These are phyloP conservation scores for Neurospora sp. DNA, from an alignment of 495 filamentous ascomycete species.

Conservation along the genomic window DNA sequence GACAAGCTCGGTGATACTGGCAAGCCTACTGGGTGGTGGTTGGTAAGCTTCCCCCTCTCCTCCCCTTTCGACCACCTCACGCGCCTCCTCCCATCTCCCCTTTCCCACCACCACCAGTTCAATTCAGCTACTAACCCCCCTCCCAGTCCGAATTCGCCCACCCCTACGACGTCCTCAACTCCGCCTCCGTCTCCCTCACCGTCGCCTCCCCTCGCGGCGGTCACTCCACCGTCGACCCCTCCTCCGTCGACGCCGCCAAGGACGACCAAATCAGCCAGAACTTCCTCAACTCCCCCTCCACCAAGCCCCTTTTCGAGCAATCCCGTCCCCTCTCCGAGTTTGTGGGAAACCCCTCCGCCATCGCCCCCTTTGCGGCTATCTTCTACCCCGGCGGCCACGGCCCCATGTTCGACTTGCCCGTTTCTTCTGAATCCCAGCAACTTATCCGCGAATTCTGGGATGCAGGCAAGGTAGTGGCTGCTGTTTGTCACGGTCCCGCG, in stretches of 20 bases:
- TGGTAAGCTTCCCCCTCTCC: slow-evolving; percentile 28
- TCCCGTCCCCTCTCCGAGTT: slow-evolving; percentile 45
- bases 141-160: slow-evolving; percentile 60
- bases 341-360: slow-evolving; percentile 45
- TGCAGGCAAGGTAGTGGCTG: slow-evolving; percentile 51
- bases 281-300: slow-evolving; percentile 38
- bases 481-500: slow-evolving; percentile 60
- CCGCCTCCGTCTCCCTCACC: slow-evolving; percentile 42
- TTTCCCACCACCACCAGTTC: not conserved
- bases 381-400: slow-evolving; percentile 72
- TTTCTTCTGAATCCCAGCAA: slow-evolving; percentile 38
- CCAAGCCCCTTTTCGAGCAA: slow-evolving; percentile 51
- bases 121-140: not conserved
- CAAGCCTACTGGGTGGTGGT: slow-evolving; percentile 56
- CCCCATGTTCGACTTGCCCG: slow-evolving; percentile 64
- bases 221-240: slow-evolving; percentile 54
- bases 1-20: slow-evolving; percentile 41
- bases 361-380: slow-evolving; percentile 42
- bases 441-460: slow-evolving; percentile 52
- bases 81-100: not conserved
- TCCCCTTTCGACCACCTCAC: not conserved
- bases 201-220: slow-evolving; percentile 62
- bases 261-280: slow-evolving; percentile 34
- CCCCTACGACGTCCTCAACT: slow-evolving; percentile 48
- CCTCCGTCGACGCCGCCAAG: slow-evolving; percentile 51